Conservation (phyloP, 2,329 filamentous ascomycete genomes). For the Huntiella bhutanensis region DNA sequence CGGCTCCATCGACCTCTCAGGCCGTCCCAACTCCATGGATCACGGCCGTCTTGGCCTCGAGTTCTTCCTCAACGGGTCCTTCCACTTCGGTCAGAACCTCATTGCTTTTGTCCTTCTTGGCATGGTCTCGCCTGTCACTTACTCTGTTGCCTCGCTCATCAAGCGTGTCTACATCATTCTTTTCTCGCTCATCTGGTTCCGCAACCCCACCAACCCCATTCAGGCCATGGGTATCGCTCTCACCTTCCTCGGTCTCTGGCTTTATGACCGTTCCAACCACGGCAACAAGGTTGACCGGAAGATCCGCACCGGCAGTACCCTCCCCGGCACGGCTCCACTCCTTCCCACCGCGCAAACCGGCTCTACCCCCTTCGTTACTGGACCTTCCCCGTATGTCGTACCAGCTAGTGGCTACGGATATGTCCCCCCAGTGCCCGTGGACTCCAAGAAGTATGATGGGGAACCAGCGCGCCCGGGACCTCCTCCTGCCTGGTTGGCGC, state of each 20-base stretch:
- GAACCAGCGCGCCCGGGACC: not conserved
- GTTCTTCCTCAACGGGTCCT: constrained; percentile 90
- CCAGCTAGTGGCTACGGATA: constrained; percentile 5
- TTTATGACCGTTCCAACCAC: constrained; percentile 85
- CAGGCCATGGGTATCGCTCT: constrained; percentile 74
- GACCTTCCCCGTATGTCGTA: not conserved
- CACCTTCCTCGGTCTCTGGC: constrained; percentile 80
- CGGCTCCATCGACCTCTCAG: constrained; percentile 47
- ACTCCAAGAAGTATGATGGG: constrained; percentile 4
- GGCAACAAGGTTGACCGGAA: constrained; percentile 73
- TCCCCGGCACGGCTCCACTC: constrained; percentile 26
- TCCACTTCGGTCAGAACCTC: constrained; percentile 93
- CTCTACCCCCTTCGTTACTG: not conserved
- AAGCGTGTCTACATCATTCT: constrained; percentile 96
- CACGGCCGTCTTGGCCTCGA: constrained; percentile 61
- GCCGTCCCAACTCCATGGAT: constrained; percentile 48
- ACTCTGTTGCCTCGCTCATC: constrained; percentile 87
- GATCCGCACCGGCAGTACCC: constrained; percentile 43
- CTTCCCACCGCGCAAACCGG: constrained; percentile 36
- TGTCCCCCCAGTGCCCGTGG: not conserved
- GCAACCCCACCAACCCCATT: constrained; percentile 63
- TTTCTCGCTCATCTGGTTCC: constrained; percentile 91
- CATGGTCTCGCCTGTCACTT: constrained; percentile 88
- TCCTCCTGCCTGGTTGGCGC: constrained; percentile 44
- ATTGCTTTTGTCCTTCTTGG: constrained; percentile 83